These are phyloP conservation scores for Blastobotrys proliferans DNA, from an alignment of 1,139 yeast species.

Conservation along the genomic window DNA sequence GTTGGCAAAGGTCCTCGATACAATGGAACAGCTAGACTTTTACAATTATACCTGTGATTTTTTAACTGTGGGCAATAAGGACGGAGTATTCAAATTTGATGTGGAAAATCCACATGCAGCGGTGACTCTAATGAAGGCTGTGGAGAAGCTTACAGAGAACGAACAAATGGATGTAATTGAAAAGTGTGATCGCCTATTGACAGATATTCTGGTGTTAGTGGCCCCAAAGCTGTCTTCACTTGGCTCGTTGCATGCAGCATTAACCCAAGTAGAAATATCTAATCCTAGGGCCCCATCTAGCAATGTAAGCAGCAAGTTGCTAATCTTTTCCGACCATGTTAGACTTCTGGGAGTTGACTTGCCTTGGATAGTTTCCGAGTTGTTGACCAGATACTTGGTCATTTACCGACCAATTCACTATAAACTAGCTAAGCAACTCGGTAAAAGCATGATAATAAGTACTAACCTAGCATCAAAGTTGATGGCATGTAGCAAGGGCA, in stretches of 20 bases:
- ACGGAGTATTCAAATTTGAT: neutral
- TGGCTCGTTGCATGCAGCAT: too few relatives aligned
- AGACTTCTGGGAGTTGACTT: neutral
- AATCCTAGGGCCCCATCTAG: neutral
- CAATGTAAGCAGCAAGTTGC: neutral
- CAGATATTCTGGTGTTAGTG: too few relatives aligned
- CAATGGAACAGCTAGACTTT: conserved; percentile 1
- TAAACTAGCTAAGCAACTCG: neutral
- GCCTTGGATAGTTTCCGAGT: conserved; percentile 9
- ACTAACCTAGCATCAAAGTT: conserved; percentile 1
- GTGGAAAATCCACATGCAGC: too few relatives aligned
- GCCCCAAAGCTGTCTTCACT: neutral
- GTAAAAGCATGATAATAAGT: too few relatives aligned
- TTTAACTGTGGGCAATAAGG: neutral
- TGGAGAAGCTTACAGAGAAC: too few relatives aligned
- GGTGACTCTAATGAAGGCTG: too few relatives aligned
- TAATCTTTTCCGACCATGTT: neutral
- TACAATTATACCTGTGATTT: conserved; percentile 1
- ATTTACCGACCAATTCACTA: conserved; percentile 3
- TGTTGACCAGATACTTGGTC: conserved; percentile 3
- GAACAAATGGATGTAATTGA: too few relatives aligned
- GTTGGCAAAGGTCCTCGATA: neutral
- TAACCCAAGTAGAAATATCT: too few relatives aligned
- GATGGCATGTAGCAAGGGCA: conserved; percentile 1
- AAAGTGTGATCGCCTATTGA: too few relatives aligned